Evolutionary conservation across 805 yeast species (phyloP).

Genomic region (Ogataea pilisensis): DNA sequence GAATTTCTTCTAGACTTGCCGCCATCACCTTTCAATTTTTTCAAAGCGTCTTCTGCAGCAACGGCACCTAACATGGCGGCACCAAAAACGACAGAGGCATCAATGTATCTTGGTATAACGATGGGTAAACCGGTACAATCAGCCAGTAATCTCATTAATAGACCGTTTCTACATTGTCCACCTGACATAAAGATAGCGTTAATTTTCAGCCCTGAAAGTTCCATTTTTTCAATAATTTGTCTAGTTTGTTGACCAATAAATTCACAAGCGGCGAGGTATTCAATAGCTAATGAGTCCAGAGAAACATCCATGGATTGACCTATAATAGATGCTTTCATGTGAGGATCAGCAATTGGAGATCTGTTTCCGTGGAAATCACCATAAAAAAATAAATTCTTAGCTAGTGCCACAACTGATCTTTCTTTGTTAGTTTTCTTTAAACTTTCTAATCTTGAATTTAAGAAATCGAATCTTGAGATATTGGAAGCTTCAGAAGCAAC

Average conservation of each 20-base stretch:
- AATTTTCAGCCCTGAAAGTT: constrained; percentile 71
- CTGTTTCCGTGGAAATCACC: constrained; percentile 97
- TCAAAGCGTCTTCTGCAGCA: constrained; percentile 66
- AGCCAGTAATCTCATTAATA: constrained; percentile 84
- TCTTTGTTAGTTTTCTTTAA: constrained; percentile 52
- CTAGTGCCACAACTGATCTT: constrained; percentile 74
- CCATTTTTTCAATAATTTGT: constrained; percentile 87
- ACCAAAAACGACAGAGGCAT: constrained; percentile 96
- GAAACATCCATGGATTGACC: constrained; percentile 92
- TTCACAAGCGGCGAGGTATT: constrained; percentile 91
- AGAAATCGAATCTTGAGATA: constrained; percentile 73
- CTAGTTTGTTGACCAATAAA: constrained; percentile 97
- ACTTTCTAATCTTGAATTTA: constrained; percentile 71
- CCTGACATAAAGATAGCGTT: constrained; percentile 85
- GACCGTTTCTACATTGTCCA: constrained; percentile 92
- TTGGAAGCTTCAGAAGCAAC: constrained; percentile 64
- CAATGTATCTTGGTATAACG: constrained; percentile 90
- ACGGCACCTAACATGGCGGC: constrained; percentile 93
- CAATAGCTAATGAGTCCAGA: constrained; percentile 77
- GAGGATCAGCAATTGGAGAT: constrained; percentile 95
- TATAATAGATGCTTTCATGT: constrained; percentile 86
- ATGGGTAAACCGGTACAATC: constrained; percentile 91
- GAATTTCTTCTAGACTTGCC: constrained; percentile 28
- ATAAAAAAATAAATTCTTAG: constrained; percentile 83
- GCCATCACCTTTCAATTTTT: constrained; percentile 23